phyloP scores from a whole-genome alignment of 2,329 filamentous ascomycete species.

The Diaporthe caulivora region DNA sequence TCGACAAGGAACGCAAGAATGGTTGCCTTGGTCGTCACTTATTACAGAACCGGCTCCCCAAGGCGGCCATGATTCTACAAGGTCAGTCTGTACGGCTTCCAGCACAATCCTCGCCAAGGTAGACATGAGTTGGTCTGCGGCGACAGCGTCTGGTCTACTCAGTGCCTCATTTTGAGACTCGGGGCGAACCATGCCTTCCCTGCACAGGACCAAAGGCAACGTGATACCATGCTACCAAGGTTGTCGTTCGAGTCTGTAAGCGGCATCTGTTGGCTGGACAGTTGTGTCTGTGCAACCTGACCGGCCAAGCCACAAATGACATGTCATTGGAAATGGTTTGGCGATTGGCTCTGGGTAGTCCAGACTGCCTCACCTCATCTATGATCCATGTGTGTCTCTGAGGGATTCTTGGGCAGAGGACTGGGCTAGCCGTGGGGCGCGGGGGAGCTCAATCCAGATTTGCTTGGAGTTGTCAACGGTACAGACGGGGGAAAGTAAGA shows the following conservation, averaged over 20 bases:
- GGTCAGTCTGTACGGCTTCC: neutral
- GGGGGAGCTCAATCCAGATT: neutral
- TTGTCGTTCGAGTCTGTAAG: neutral
- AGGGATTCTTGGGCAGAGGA: neutral
- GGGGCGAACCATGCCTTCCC: neutral
- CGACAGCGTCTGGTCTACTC: neutral
- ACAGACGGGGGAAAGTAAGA: neutral
- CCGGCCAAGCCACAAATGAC: conserved; percentile 34
- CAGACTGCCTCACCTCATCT: neutral
- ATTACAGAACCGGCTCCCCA: neutral
- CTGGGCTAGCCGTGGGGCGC: neutral
- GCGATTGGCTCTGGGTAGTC: neutral
- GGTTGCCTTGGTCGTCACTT: neutral
- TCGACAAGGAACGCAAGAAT: neutral
- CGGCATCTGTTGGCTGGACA: conserved; percentile 3
- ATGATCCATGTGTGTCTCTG: conserved; percentile 10
- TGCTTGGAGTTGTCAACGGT: neutral
- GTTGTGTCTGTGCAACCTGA: conserved; percentile 12
- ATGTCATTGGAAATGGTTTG: conserved; percentile 11
- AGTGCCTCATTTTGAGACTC: neutral
- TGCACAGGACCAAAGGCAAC: neutral
- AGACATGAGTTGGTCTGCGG: neutral
- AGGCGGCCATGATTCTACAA: neutral
- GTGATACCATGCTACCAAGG: neutral
- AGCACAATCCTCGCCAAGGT: neutral